Evolutionary conservation across 2,329 filamentous ascomycete genomes (phyloP), one percentile per base, ranked within the genome.

Genomic region (Chlorencoelia australis): DNA sequence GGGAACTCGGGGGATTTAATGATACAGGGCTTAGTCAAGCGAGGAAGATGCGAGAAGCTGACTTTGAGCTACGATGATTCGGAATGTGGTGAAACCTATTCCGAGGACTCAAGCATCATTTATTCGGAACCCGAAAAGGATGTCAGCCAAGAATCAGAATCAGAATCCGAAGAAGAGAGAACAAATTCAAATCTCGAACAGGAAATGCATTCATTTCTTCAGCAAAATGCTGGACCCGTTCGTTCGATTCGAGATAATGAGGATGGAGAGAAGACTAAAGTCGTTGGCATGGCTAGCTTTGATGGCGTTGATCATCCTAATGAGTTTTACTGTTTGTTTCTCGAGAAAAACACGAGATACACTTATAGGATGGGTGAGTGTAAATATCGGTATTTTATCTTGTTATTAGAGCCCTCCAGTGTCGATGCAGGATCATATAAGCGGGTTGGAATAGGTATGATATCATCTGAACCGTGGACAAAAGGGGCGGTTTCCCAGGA

Each of bases 381-480:
- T 13, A 31, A 31, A 13, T 31, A 31, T 31, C 13, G 29, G 29
- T 31, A 31, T 31, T 31, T 31, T 15, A 16, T 31, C 29, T 31
- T 31, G 19, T 19, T 31, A 31, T 31, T 31, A 31, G 29, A 31
- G 29, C 16, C 16, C 13, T 31, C 29, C 13, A 31, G 29, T 31
- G 8, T 31, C 19, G 17, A 16, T 19, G 16, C 16, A 15, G 29
- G 19, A 31, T 17, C 29, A 31, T 31, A 31, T 31, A 11, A 31
- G 29, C 16, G 29, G 29, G 19, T 31, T 16, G 29, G 29, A 16
- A 31, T 31, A 17, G 29, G 29, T 13, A 31, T 31, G 13, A 31
- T 31, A 17, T 17, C 29, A 19, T 31, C 29, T 9, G 29, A 31
- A 11, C 19, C 29, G 19, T 31, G 17, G 29, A 7, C 11, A 11